These are phyloP conservation scores for Apostasia shenzhenica DNA, from an alignment of 106 monocot genomes.

Conservation along the genomic window DNA sequence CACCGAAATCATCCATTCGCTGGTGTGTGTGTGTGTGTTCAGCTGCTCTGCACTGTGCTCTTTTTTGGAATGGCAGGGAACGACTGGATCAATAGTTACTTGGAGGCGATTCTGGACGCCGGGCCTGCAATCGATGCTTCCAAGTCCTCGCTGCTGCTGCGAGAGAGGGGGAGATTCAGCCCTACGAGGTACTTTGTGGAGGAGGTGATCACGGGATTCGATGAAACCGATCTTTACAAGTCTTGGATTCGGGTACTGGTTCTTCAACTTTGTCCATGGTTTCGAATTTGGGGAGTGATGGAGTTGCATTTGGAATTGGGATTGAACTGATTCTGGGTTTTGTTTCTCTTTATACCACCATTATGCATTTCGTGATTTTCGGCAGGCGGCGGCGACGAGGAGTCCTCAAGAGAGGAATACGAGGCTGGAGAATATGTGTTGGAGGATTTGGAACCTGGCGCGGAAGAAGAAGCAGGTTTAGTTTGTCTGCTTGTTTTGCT, in stretches of 20 bases:
- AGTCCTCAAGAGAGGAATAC: conserved; percentile 98
- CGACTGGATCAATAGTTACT: conserved; percentile 88
- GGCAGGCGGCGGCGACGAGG: conserved; percentile 72
- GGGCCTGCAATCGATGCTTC: conserved; percentile 44
- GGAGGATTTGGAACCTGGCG: conserved; percentile 99
- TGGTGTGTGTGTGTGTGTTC: no score
- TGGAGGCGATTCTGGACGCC: conserved; percentile 83
- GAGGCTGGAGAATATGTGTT: conserved; percentile 98
- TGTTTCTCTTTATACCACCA: neutral
- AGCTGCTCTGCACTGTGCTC: neutral
- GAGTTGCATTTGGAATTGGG: neutral
- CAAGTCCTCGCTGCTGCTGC: conserved; percentile 65
- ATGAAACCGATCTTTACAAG: conserved; percentile 97
- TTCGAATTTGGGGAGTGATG: neutral
- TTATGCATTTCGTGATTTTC: conserved; percentile 6
- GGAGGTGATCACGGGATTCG: conserved; percentile 96
- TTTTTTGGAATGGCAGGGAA: conserved; percentile 64
- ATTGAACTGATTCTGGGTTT: neutral
- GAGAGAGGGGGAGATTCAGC: conserved; percentile 91
- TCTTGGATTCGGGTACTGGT: conserved; percentile 80
- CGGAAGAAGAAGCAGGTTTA: conserved; percentile 97
- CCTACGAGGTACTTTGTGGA: conserved; percentile 96
- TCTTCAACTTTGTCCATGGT: neutral
- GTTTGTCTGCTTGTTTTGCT: neutral
- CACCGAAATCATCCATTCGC: no score